Conservation (phyloP, 495 filamentous ascomycete species). For the Podospora anserina region DNA sequence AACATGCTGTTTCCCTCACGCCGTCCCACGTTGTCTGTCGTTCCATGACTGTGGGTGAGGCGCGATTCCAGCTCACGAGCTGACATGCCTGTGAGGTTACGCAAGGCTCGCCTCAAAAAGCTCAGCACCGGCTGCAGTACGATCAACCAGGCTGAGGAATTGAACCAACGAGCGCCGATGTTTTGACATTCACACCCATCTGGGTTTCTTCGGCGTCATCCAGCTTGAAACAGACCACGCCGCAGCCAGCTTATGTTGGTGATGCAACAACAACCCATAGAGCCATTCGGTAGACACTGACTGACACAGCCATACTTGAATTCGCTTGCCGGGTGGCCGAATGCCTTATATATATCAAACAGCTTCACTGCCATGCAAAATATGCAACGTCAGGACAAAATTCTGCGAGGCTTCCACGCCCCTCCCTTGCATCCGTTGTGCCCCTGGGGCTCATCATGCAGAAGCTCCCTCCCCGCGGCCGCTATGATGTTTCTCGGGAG, state of each 20-base stretch:
- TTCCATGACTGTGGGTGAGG: not conserved
- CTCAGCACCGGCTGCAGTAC: not conserved
- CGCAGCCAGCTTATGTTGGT: not conserved
- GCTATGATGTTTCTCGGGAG: not conserved
- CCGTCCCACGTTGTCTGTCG: not conserved
- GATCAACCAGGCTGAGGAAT: not conserved
- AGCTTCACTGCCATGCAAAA: slow-evolving; percentile 1
- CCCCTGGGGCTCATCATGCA: slow-evolving; percentile 11
- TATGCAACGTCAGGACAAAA: not conserved
- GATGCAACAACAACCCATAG: not conserved
- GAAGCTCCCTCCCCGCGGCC: slow-evolving; percentile 1
- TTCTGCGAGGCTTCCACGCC: slow-evolving; percentile 4
- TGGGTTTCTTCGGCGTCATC: not conserved
- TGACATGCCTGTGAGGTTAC: not conserved
- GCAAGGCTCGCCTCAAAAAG: not conserved
- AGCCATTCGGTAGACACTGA: not conserved
- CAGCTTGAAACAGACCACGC: not conserved
- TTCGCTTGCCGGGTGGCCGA: too few relatives aligned
- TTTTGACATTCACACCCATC: not conserved
- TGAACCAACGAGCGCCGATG: not conserved
- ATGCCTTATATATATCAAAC: not conserved
- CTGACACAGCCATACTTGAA: not conserved
- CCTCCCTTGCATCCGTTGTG: slow-evolving; percentile 4
- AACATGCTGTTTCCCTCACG: slow-evolving; percentile 7
- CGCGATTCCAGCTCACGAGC: not conserved